These are phyloP conservation scores for Alternaria sp. DNA, from an alignment of 2,329 filamentous ascomycete species.

Conservation along the genomic window DNA sequence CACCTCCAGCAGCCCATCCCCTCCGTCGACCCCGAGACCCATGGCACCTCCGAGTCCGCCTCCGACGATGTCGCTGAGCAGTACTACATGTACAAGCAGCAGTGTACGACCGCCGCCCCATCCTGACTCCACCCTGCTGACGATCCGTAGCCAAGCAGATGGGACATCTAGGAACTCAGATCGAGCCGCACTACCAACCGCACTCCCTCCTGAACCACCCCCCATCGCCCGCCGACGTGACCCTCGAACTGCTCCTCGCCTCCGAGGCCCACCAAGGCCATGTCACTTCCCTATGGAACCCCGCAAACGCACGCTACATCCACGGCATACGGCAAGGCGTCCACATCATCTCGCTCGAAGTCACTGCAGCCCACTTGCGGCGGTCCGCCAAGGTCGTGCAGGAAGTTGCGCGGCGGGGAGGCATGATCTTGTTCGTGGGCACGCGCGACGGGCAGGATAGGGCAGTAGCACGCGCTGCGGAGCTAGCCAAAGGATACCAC, in stretches of 20 bases:
- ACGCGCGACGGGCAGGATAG: constrained; percentile 82
- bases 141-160: constrained; percentile 41
- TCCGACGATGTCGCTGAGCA: constrained; percentile 46
- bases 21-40: constrained; percentile 28
- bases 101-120: constrained; percentile 33
- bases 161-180: constrained; percentile 47
- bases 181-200: constrained; percentile 67
- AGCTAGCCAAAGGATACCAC: constrained; percentile 80
- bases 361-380: constrained; percentile 86
- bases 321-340: constrained; percentile 86
- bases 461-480: constrained; percentile 79
- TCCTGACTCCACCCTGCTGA: constrained; percentile 10
- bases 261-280: constrained; percentile 72
- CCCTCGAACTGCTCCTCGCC: constrained; percentile 79
- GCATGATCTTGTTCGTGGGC: constrained; percentile 88
- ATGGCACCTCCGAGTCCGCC: constrained; percentile 16
- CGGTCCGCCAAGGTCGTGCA: constrained; percentile 91
- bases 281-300: constrained; percentile 90
- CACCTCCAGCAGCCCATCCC: constrained; percentile 21
- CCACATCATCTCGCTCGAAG: constrained; percentile 92
- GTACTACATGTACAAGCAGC: constrained; percentile 52
- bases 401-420: constrained; percentile 81
- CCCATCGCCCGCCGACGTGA: constrained; percentile 78
- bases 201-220: constrained; percentile 73
- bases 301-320: constrained; percentile 91